Base-by-base conservation (phyloP, 805 yeast species). In the Candida berthetii region DNA sequence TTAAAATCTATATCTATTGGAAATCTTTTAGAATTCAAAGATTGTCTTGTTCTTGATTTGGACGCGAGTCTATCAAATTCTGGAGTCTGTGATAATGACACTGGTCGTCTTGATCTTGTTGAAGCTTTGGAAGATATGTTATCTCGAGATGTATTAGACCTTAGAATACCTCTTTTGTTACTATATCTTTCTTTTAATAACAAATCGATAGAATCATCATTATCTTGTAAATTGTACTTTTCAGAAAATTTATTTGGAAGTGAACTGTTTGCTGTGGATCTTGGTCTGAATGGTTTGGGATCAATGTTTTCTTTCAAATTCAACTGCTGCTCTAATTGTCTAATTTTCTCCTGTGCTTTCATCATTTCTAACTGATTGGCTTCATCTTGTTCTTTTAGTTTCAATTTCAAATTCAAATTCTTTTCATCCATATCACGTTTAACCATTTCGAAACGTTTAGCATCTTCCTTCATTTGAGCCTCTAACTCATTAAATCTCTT, bases 361-460 rank as follows among this genome's bases (percentile, higher is more conserved):
- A 44, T 36, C 4, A 50, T 41, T 40, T 66, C 58, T 38, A 44
- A 36, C 28, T 54, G 44, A 40, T 53, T 43, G 8, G 43, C 16
- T 7, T 49, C 46, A 29, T 53, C 48, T 24, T 52, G 48, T 14
- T 60, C 61, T 36, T 52, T 50, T 9, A 54, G 33, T 42, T 50
- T 54, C 19, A 48, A 37, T 34, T 59, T 61, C 11, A 55, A 36
- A 9, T 50, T 35, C 15, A 50, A 49, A 3, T 57, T 43, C 29
- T 48, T 51, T 33, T 58, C 60, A 8, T 55, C 50, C 20, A 60
- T 44, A 3, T 51, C 51, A 41, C 61, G 58, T n/a, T 58, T 61
- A 18, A 52, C 49, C 32, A 53, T 51, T 36, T 61, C 66, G 28
- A 51, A 24, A 31, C 45, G 19, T 40, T 56, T 59, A 13, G 53